Conservation (phyloP, 2,329 filamentous ascomycete species). For the Chaetoscypha palmicola region DNA sequence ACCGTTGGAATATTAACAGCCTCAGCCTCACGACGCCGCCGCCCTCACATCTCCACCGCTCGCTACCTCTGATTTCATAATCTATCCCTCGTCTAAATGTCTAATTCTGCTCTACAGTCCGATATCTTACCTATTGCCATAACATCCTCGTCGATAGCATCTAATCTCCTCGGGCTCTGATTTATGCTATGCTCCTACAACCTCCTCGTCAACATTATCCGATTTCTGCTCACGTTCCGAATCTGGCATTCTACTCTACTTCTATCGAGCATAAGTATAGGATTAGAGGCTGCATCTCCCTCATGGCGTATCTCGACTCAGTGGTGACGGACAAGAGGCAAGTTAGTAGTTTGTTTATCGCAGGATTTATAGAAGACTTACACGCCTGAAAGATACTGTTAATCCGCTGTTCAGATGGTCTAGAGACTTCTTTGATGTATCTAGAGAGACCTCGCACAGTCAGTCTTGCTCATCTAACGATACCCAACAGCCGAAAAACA, state of each 20-base stretch:
- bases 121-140: conserved; percentile 4
- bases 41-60: too few relatives aligned
- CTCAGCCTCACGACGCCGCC: too few relatives aligned
- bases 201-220: conserved; percentile 2
- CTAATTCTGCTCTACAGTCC: conserved; percentile 3
- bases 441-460: conserved; percentile 8
- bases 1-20: too few relatives aligned
- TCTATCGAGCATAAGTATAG: conserved; percentile 11
- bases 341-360: conserved; percentile 10
- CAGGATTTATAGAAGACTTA: conserved; percentile 7
- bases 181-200: conserved; percentile 1
- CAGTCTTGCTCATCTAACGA: conserved; percentile 9
- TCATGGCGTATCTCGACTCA: conserved; percentile 9
- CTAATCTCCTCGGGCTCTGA: background rate
- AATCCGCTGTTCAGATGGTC: conserved; percentile 5
- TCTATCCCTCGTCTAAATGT: conserved; percentile 3
- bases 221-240: conserved; percentile 4
- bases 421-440: conserved; percentile 6
- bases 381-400: conserved; percentile 5
- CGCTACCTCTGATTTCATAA: conserved; percentile 2
- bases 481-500: conserved; percentile 8
- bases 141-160: conserved; percentile 2
- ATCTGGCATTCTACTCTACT: conserved; percentile 3
- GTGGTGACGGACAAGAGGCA: conserved; percentile 10
- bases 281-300: conserved; percentile 10